phyloP scores from a whole-genome alignment of 106 monocot species.

The Narthecium ossifragum region DNA sequence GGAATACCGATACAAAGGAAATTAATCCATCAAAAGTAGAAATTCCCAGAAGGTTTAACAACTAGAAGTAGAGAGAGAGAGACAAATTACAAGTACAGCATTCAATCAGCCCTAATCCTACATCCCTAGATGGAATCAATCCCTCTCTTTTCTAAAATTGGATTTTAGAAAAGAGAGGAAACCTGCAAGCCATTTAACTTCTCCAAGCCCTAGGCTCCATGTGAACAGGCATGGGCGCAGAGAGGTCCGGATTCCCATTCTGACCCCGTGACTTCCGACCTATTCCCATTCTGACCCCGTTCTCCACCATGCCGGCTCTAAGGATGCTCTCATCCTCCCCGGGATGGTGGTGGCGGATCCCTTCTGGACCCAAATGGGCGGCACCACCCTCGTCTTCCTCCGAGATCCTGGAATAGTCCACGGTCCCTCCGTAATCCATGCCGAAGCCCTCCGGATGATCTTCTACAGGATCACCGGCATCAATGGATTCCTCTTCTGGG shows the following conservation, averaged over 20 bases:
- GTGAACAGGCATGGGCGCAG: constrained; percentile 37
- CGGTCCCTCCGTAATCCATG: neutral
- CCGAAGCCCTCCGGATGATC: neutral
- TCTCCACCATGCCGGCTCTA: neutral
- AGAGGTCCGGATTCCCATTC: constrained; percentile 15
- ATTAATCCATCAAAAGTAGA: too few species aligned
- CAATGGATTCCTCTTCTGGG: neutral
- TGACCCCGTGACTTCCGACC: neutral
- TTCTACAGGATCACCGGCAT: neutral
- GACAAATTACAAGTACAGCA: too few species aligned
- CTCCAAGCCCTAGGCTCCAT: constrained; percentile 46
- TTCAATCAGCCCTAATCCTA: too few species aligned
- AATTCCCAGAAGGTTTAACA: too few species aligned
- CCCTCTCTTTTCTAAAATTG: too few species aligned
- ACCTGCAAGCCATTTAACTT: too few species aligned
- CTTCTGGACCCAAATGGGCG: constrained; percentile 2
- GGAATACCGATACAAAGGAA: too few species aligned
- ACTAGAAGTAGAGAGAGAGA: too few species aligned
- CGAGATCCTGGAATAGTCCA: neutral
- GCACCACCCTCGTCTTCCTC: neutral
- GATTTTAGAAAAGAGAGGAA: too few species aligned
- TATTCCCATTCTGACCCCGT: constrained; percentile 1
- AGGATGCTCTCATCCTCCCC: constrained; percentile 23
- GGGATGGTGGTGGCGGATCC: neutral
- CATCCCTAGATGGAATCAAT: too few species aligned